Evolutionary conservation across 2,329 filamentous ascomycete genomes (phyloP).

Genomic region (Ciborinia camelliae): DNA sequence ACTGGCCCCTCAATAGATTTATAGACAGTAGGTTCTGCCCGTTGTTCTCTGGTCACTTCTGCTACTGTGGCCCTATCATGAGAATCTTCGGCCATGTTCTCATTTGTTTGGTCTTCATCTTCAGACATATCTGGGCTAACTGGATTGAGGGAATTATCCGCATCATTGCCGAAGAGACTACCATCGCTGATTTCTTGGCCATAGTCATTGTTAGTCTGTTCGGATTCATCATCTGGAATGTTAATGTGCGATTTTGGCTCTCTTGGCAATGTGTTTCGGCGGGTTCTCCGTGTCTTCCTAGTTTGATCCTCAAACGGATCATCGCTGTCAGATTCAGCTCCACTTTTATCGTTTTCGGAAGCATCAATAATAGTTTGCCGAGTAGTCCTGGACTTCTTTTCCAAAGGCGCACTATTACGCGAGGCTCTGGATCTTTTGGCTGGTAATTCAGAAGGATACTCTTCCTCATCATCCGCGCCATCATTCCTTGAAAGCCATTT

Average conservation of each 20-base stretch:
- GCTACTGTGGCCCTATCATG: background rate
- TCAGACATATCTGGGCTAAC: constrained; percentile 2
- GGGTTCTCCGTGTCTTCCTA: background rate
- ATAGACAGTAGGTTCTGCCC: background rate
- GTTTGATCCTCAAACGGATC: background rate
- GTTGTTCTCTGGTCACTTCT: background rate
- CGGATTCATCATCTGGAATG: background rate
- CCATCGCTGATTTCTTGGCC: constrained; percentile 7
- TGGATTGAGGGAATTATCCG: background rate
- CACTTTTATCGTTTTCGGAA: background rate
- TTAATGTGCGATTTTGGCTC: background rate
- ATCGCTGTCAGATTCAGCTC: background rate
- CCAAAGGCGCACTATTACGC: background rate
- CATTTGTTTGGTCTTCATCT: background rate
- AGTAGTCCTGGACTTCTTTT: background rate
- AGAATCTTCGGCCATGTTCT: background rate
- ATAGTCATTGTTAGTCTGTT: background rate
- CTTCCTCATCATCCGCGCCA: constrained; percentile 23
- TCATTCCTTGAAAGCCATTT: constrained; percentile 33
- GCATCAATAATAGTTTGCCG: background rate
- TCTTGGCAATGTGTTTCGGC: background rate
- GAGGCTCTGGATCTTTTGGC: constrained; percentile 1
- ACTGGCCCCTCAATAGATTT: constrained; percentile 8
- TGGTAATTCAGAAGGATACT: background rate
- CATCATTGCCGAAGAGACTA: constrained; percentile 12